phyloP scores from a whole-genome alignment of 1,284 basidiomycete species.

The Microbotryum silenes-acaulis region DNA sequence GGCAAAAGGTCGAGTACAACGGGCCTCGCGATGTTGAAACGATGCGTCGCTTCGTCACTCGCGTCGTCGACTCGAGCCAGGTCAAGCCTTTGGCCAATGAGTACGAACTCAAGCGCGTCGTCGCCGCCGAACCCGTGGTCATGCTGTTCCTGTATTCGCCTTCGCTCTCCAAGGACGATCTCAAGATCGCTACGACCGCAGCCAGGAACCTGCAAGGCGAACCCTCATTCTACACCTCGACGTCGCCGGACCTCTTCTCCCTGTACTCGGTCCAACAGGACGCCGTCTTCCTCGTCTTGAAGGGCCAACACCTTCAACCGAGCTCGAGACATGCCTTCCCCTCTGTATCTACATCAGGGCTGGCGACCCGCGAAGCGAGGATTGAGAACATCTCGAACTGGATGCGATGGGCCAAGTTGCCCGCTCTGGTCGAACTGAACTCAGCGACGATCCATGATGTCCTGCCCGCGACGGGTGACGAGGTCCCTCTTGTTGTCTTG shows the following conservation, averaged over 20 bases:
- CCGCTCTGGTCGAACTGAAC: slow-evolving; percentile 60
- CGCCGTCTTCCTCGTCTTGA: slow-evolving; percentile 60
- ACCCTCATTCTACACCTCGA: slow-evolving; percentile 58
- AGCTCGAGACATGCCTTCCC: slow-evolving; percentile 39
- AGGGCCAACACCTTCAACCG: slow-evolving; percentile 49
- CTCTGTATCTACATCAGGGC: slow-evolving; percentile 11
- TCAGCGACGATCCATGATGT: slow-evolving; percentile 67
- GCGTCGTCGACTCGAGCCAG: slow-evolving; percentile 2
- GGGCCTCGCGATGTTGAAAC: slow-evolving; percentile 60
- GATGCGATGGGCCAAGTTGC: slow-evolving; percentile 60
- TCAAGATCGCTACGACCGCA: slow-evolving; percentile 49
- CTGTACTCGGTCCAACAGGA: slow-evolving; percentile 43
- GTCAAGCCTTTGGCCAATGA: slow-evolving; percentile 41
- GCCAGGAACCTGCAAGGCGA: slow-evolving; percentile 58
- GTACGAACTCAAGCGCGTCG: slow-evolving; percentile 47
- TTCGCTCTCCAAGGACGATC: slow-evolving; percentile 37
- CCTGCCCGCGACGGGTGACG: slow-evolving; percentile 52
- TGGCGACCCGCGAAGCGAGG: slow-evolving; percentile 17
- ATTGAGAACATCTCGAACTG: slow-evolving; percentile 44
- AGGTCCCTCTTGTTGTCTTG: slow-evolving; percentile 49
- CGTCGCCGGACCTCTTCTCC: slow-evolving; percentile 36
- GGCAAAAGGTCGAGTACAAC: slow-evolving; percentile 57
- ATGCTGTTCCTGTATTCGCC: slow-evolving; percentile 64
- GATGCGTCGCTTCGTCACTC: slow-evolving; percentile 54
- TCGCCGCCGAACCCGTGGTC: slow-evolving; percentile 55